Percentiles rank a stretch among this genome's conserved stretches.
These are phyloP conservation scores for Debaryomyces fabryi DNA, from an alignment of 1,139 yeast genomes.

Conservation along the genomic window DNA sequence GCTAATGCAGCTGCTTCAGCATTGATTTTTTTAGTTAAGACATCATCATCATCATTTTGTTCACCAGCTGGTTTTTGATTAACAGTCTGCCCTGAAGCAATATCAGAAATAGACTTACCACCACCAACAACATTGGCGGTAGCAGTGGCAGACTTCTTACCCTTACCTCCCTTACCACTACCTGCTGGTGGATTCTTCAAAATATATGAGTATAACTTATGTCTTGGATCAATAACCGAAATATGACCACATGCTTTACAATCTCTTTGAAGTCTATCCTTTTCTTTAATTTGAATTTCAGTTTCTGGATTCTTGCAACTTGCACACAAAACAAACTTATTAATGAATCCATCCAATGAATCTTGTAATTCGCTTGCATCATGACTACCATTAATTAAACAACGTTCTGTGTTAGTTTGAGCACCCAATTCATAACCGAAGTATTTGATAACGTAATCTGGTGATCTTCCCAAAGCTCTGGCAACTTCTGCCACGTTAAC, in stretches of 20 bases:
- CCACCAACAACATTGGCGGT: conserved; percentile 91
- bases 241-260: conserved; percentile 99
- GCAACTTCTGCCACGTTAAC: conserved; percentile 92
- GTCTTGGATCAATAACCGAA: conserved; percentile 81
- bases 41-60: conserved; percentile 59
- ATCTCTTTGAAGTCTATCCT: conserved; percentile 80
- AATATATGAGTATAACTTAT: conserved; percentile 82
- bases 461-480: conserved; percentile 91
- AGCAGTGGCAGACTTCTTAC: conserved; percentile 82
- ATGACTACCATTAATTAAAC: conserved; percentile 93
- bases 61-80: conserved; percentile 28
- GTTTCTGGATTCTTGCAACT: conserved; percentile 98
- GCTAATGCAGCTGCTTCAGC: conserved; percentile 78
- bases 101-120: conserved; percentile 76
- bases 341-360: conserved; percentile 89
- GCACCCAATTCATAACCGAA: conserved; percentile 98
- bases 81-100: conserved; percentile 60
- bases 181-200: conserved; percentile 88
- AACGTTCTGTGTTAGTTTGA: conserved; percentile 86
- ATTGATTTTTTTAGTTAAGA: conserved; percentile 75
- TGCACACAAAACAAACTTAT: conserved; percentile 90
- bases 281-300: conserved; percentile 79
- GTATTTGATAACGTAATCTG: conserved; percentile 87
- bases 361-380: conserved; percentile 91
- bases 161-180: conserved; percentile 46